Percentiles rank a stretch among this genome's conserved stretches.
These are phyloP conservation scores for Salisapilia sapeloensis DNA, from an alignment of 352 stramenopile genomes.

Conservation along the genomic window DNA sequence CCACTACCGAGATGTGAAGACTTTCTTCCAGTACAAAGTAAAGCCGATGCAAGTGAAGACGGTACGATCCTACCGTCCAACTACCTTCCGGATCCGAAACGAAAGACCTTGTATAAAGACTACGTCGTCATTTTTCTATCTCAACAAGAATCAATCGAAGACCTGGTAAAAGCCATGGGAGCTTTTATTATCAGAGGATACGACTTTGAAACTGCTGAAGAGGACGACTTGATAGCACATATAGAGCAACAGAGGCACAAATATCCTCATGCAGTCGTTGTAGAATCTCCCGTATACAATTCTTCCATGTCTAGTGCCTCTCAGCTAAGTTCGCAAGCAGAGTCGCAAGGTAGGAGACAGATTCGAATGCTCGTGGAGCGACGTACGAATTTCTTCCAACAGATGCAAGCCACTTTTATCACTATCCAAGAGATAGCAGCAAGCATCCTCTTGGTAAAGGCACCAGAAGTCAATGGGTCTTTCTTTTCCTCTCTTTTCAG, in stretches of 20 bases:
- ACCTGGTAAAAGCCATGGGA: slow-evolving; percentile 57
- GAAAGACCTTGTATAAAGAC: slow-evolving; percentile 55
- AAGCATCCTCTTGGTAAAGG: slow-evolving; percentile 70
- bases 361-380: slow-evolving; percentile 35
- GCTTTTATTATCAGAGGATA: slow-evolving; percentile 50
- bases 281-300: no score
- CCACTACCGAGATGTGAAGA: slow-evolving; percentile 58
- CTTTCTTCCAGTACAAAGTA: slow-evolving; percentile 21
- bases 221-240: slow-evolving; percentile 32
- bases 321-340: neutral
- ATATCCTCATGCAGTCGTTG: no score
- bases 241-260: slow-evolving; percentile 18
- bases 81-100: slow-evolving; percentile 57
- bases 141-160: slow-evolving; percentile 48
- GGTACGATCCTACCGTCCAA: slow-evolving; percentile 35
- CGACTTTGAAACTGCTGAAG: slow-evolving; percentile 16
- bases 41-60: slow-evolving; percentile 27
- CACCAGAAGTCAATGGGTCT: no score
- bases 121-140: slow-evolving; percentile 60
- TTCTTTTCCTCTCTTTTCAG: no score
- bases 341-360: slow-evolving; percentile 1
- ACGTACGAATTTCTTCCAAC: slow-evolving; percentile 36
- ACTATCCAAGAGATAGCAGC: slow-evolving; percentile 64
- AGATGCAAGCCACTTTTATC: slow-evolving; percentile 45
- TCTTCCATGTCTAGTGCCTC: neutral